Base-by-base conservation (phyloP, 2,329 filamentous ascomycete genomes). In the Exophiala sp. region DNA sequence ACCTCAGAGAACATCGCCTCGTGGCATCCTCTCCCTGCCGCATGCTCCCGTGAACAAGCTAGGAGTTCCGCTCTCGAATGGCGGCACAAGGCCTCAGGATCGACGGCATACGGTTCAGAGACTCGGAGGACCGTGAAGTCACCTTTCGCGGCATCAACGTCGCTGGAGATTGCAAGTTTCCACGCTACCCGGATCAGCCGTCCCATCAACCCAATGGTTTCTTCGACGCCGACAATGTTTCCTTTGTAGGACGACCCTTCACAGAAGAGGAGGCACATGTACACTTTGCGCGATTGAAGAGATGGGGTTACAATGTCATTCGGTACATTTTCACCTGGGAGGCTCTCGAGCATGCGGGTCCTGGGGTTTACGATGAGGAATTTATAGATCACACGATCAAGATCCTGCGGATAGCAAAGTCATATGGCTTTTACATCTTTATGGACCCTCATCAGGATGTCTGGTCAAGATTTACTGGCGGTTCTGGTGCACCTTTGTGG, bases 401-500 rank as follows among this genome's bases (percentile, higher is more conserved):
- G 36, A 78, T 96, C 9, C 72, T 99, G 63, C 82, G 91, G 52
- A 78, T 91, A 60, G 91, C 91, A 35, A 96, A 91, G 68, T 79
- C 84, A 35, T 97, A 95, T 75, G 89, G 89, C 24, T 96, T 99
- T 70, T 96, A 95, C 66, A 80, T 99, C 46, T 97, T 96, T 69
- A 96, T 99, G 90, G 95, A 99, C 65, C 92, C 95, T 16, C 94
- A 99, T 70, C 94, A 99, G 77, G 94, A 99, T 75, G 92, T 97
- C 85, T 99, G 94, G 94, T 96, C 92, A 33, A 82, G 94, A 50
- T 94, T 94, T 67, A 91, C 89, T 5, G 94, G 94, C 41, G 94
- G 94, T 43, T 97, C 92, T 21, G 94, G 94, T 32, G 94, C 94
- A 4, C 94, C 95, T 1, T 87, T 97, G 83, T 99, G 94, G 94